These are phyloP conservation scores for Umbelopsis vinacea DNA, from an alignment of 192 early-diverging fungal genomes.

Conservation along the genomic window DNA sequence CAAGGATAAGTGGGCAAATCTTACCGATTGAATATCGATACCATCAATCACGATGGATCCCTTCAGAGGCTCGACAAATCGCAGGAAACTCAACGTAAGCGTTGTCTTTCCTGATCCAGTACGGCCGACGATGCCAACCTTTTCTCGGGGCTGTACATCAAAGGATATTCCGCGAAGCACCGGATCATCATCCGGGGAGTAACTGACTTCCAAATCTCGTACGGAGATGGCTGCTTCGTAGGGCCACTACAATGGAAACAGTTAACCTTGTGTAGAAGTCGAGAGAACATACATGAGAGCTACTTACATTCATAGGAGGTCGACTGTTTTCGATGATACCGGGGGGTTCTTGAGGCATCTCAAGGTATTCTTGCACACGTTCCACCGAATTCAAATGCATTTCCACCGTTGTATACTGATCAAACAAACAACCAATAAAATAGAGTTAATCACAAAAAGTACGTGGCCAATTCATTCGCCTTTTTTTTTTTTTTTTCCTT, in stretches of 20 bases:
- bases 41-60: constrained; percentile 76
- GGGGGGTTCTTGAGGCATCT: constrained; percentile 79
- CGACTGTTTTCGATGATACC: constrained; percentile 54
- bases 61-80: constrained; percentile 69
- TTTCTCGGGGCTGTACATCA: constrained; percentile 67
- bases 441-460: too few species aligned
- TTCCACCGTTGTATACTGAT: constrained; percentile 76
- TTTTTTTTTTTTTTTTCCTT: background rate
- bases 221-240: constrained; percentile 61
- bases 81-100: constrained; percentile 68
- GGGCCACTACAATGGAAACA: constrained; percentile 61
- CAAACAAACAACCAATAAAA: constrained; percentile 7
- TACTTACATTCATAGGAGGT: constrained; percentile 45
- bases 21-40: constrained; percentile 59
- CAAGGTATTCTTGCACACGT: constrained; percentile 80
- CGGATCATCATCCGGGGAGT: constrained; percentile 55
- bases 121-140: constrained; percentile 85
- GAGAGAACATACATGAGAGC: background rate
- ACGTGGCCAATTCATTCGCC: too few species aligned
- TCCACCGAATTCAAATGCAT: constrained; percentile 88
- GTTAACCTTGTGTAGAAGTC: constrained; percentile 28
- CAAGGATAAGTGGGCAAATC: constrained; percentile 64
- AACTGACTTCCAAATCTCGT: constrained; percentile 64
- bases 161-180: constrained; percentile 48
- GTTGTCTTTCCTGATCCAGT: constrained; percentile 80